These are phyloP conservation scores for Berberis vulgaris DNA, from an alignment of 164 flowering plant species.

Conservation along the genomic window DNA sequence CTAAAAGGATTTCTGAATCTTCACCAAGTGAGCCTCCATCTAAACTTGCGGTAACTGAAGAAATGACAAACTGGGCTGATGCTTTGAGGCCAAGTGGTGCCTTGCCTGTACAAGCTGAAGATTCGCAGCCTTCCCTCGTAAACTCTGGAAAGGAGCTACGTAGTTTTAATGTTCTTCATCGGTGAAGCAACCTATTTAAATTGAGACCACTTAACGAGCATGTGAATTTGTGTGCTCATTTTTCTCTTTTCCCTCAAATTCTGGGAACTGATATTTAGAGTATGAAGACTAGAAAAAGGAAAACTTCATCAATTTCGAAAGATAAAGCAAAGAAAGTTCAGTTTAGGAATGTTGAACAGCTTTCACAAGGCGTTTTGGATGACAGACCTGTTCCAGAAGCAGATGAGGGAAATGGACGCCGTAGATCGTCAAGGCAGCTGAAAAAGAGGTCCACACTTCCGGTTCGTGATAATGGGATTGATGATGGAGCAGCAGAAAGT, in stretches of 20 bases:
- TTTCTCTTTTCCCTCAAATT: background rate
- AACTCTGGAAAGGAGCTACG: slow-evolving; percentile 11
- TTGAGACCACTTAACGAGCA: too few relatives aligned
- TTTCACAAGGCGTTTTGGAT: slow-evolving; percentile 13
- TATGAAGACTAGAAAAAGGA: slow-evolving; percentile 13
- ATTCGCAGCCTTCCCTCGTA: slow-evolving; percentile 13
- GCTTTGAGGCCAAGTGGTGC: slow-evolving; percentile 8
- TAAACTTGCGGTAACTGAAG: slow-evolving; percentile 18
- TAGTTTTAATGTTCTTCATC: background rate
- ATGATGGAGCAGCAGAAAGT: slow-evolving; percentile 7
- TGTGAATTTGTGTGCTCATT: too few relatives aligned
- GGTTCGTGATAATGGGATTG: slow-evolving; percentile 14
- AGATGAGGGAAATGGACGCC: slow-evolving; percentile 18
- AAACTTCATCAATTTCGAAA: slow-evolving; percentile 7
- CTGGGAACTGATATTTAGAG: slow-evolving; percentile 5
- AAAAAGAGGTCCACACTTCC: slow-evolving; percentile 18
- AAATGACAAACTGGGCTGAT: slow-evolving; percentile 5
- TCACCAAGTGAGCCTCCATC: slow-evolving; percentile 13
- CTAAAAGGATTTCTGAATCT: slow-evolving; percentile 14
- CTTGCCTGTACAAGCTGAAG: slow-evolving; percentile 12
- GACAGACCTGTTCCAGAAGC: slow-evolving; percentile 9
- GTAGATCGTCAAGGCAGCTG: slow-evolving; percentile 25
- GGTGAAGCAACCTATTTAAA: background rate
- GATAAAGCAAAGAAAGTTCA: background rate
- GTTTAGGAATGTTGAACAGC: slow-evolving; percentile 5